A percentile compares a stretch with the other conserved stretches of the same genome.
Evolutionary conservation across 2,329 filamentous ascomycete genomes (phyloP).

Genomic region (Sporothrix euskadiensis): DNA sequence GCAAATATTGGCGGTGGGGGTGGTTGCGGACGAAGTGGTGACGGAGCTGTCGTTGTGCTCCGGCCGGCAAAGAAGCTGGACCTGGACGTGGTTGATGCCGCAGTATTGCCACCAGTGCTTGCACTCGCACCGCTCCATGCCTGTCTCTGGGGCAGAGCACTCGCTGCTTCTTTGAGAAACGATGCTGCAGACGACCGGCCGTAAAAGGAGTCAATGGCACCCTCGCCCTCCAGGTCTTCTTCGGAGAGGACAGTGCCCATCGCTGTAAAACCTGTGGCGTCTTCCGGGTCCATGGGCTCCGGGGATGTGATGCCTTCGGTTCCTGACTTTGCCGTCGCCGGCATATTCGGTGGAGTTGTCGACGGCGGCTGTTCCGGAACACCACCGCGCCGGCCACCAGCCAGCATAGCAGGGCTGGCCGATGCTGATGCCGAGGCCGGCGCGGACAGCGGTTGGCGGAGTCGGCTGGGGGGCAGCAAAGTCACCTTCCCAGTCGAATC

Average conservation of each 20-base stretch:
- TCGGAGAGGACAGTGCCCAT: slow-evolving; percentile 29
- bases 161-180: slow-evolving; percentile 28
- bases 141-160: slow-evolving; percentile 15
- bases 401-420: background rate
- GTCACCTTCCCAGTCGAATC: slow-evolving; percentile 1
- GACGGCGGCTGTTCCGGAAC: background rate
- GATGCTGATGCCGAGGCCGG: background rate
- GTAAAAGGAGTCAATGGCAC: slow-evolving; percentile 22
- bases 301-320: slow-evolving; percentile 11
- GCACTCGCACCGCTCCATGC: background rate
- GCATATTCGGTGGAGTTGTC: background rate
- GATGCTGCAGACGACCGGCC: slow-evolving; percentile 26
- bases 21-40: background rate
- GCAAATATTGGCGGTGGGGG: background rate
- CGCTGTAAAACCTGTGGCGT: slow-evolving; percentile 24
- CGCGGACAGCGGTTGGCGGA: background rate
- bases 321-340: background rate
- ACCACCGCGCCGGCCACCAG: background rate
- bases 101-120: background rate
- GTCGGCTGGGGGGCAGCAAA: background rate
- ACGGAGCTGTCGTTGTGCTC: background rate
- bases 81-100: background rate
- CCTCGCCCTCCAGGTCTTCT: slow-evolving; percentile 24
- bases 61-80: slow-evolving; percentile 4
- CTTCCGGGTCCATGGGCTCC: slow-evolving; percentile 16